Evolutionary conservation across 139 green algal species (phyloP), one percentile per base, ranked within the genome.

Genomic region (Micractinium sp.): DNA sequence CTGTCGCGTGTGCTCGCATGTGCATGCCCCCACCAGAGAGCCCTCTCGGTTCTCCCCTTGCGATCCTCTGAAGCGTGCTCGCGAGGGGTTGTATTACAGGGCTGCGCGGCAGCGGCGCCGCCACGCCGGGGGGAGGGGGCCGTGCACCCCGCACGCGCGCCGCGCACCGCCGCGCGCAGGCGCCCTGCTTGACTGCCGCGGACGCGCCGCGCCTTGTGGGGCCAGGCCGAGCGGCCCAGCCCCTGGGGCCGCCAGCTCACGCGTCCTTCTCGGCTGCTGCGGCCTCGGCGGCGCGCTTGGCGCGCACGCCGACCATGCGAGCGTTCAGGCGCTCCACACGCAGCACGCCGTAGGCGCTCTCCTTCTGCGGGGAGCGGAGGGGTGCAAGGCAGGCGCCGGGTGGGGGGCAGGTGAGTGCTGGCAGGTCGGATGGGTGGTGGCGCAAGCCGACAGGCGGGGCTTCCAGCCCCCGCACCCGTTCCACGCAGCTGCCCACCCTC

Each of bases 271-370:
- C 96, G 82, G 95, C 93, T 20, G 93, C 94, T 23, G 93, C 96
- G 41, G 89, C 96, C 83, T 97, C 94, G 75, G 93, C 93, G 56
- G 95, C 95, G 82, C 95, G 94, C 96, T 99, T 99, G 79, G 95
- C 95, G 73, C 98, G 95, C 35, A 93, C 83, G 84, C 98, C 98
- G n/a, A 93, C 89, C 89, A 96, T 90, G 81, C 96, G 94, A 19
- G 84, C 89, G 92, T 99, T 99, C 90, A 96, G 97, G 82, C 97
- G 95, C 96, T 99, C 98, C 89, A 98, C 33, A 39, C 97, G 94
- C 84, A 99, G 93, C 94, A 97, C 99, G 90, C 90, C 88, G 94
- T 99, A 99, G 15, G 96, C 97, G 29, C 85, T 78, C 27, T 92
- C 86, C 4, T 85, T 90, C 90, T 95, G 93, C 85, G 90, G 38